A percentile compares a stretch with the other conserved stretches of the same genome.
These are phyloP conservation scores for Sophora flavescens DNA, from an alignment of 306 rosid species.

Conservation along the genomic window DNA sequence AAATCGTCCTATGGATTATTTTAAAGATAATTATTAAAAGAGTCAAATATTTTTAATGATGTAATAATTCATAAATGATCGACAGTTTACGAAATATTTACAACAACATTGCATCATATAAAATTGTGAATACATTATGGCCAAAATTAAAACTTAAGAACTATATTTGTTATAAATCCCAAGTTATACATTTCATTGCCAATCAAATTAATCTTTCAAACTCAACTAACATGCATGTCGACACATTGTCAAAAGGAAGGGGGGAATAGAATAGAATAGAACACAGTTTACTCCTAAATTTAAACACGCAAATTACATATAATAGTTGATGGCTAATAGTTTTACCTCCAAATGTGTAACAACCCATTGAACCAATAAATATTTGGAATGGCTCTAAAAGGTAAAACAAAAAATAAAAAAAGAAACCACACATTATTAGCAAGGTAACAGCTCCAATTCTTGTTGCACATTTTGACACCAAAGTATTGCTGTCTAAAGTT, in stretches of 20 bases:
- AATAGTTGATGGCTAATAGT: background rate
- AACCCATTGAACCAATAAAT: background rate
- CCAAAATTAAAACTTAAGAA: too few species aligned
- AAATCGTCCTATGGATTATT: too few species aligned
- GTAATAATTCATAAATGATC: too few species aligned
- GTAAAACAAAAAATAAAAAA: background rate
- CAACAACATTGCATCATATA: too few species aligned
- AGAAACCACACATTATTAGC: slow-evolving; percentile 9
- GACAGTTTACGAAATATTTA: too few species aligned
- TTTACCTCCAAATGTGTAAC: background rate
- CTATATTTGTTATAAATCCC: too few species aligned
- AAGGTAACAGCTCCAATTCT: background rate
- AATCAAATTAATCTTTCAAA: background rate
- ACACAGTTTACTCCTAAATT: slow-evolving; percentile 10
- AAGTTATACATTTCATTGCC: background rate
- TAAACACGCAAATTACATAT: background rate
- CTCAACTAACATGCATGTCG: background rate
- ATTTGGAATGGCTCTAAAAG: background rate
- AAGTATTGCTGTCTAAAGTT: background rate
- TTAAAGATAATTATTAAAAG: too few species aligned
- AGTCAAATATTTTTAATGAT: too few species aligned
- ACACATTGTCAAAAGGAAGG: background rate
- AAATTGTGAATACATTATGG: too few species aligned
- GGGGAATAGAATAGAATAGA: background rate
- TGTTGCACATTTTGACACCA: background rate